A percentile compares a stretch with the other conserved stretches of the same genome.
These are phyloP conservation scores for Solanum neorickii DNA, from an alignment of 257 asterid genomes.

Conservation along the genomic window DNA sequence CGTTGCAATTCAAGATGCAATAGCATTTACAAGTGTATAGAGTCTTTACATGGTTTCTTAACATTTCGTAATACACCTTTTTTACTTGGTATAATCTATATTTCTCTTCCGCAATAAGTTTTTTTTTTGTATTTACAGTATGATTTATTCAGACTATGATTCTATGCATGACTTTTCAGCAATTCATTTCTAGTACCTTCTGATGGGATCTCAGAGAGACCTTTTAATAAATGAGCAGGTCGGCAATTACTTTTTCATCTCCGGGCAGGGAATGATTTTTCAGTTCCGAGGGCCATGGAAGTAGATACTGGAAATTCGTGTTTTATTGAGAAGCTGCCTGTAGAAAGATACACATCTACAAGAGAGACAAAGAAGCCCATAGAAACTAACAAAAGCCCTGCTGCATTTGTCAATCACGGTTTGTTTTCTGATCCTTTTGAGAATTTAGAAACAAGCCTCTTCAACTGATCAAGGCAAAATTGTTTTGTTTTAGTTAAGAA, in stretches of 20 bases:
- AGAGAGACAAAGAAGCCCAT: conserved; percentile 30
- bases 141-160: background rate
- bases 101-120: background rate
- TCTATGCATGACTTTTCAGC: background rate
- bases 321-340: conserved; percentile 37
- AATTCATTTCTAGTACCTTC: background rate
- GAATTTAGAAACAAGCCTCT: background rate
- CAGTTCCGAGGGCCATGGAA: conserved; percentile 28
- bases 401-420: conserved; percentile 63
- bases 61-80: background rate
- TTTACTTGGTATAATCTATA: background rate
- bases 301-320: conserved; percentile 24
- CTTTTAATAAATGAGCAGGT: conserved; percentile 7
- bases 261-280: conserved; percentile 40
- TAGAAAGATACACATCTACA: conserved; percentile 26
- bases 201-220: background rate
- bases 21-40: background rate
- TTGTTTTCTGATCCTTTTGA: background rate
- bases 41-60: background rate
- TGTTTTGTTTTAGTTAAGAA: background rate
- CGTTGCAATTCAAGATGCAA: background rate
- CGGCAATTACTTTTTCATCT: background rate
- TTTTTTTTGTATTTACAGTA: background rate
- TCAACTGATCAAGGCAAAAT: background rate
- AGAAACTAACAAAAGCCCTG: conserved; percentile 23